Evolutionary conservation across 2,329 filamentous ascomycete species (phyloP).

Genomic region (Hymenoscyphus occultus): DNA sequence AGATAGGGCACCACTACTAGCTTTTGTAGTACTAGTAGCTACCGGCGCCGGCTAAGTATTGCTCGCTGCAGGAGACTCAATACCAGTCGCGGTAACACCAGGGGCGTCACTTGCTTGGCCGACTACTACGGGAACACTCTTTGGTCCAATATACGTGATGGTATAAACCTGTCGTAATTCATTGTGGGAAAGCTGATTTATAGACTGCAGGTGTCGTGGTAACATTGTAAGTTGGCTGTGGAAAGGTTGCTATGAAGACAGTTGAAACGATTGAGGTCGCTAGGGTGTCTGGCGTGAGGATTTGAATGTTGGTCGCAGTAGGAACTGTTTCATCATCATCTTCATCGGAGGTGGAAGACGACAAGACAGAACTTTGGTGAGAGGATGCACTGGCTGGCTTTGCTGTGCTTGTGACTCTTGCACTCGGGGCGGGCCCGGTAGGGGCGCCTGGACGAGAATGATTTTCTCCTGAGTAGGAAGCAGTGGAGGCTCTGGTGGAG

Average conservation of each 20-base stretch:
- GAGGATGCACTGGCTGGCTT: not conserved
- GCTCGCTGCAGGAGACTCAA: not conserved
- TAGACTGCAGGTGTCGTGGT: constrained; percentile 17
- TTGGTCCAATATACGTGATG: not conserved
- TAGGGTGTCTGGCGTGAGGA: constrained; percentile 13
- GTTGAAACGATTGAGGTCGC: constrained; percentile 14
- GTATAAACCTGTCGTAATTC: constrained; percentile 14
- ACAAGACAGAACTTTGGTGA: not conserved
- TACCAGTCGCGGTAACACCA: not conserved
- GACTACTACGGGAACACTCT: not conserved
- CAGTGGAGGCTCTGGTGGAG: not conserved
- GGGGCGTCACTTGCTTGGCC: not conserved
- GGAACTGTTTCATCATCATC: not conserved
- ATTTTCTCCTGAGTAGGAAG: not conserved
- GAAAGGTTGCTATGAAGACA: constrained; percentile 18
- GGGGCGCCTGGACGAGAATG: not conserved
- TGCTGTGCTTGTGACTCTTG: not conserved
- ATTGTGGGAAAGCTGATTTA: constrained; percentile 17
- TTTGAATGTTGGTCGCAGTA: not conserved
- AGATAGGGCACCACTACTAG: not conserved
- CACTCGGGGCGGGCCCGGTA: not conserved
- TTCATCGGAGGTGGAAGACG: not conserved
- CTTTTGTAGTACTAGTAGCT: not conserved
- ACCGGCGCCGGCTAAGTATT: not conserved
- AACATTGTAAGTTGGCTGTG: constrained; percentile 18